phyloP scores from a whole-genome alignment of 1,284 basidiomycete genomes.

The Ceratobasidium sp. region DNA sequence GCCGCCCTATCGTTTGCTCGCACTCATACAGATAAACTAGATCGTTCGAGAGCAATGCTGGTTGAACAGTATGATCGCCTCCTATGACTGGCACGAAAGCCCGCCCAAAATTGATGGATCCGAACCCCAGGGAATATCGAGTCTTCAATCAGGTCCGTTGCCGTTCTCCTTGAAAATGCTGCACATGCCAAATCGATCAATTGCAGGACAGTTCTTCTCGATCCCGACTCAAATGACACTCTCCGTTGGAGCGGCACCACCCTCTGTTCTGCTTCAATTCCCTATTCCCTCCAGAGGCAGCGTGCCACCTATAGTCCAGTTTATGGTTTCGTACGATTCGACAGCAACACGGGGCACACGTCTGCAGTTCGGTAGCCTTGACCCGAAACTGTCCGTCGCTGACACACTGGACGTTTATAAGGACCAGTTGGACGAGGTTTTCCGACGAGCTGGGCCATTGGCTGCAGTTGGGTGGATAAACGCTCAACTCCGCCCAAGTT shows the following conservation, averaged over 20 bases:
- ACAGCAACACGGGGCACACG: conserved; percentile 23
- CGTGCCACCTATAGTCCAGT: conserved; percentile 36
- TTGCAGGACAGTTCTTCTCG: conserved; percentile 35
- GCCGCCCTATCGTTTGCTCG: not conserved
- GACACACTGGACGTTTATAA: conserved; percentile 23
- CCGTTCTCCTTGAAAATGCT: not conserved
- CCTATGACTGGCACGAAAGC: conserved; percentile 38
- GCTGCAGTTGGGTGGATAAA: conserved; percentile 41
- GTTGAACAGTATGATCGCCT: conserved; percentile 38
- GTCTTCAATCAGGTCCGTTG: conserved; percentile 3
- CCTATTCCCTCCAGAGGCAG: conserved; percentile 32
- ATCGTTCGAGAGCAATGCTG: conserved; percentile 43
- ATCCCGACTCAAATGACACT: conserved; percentile 37
- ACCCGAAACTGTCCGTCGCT: conserved; percentile 11
- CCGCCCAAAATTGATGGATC: not conserved
- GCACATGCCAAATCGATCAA: not conserved
- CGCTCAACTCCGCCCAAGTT: conserved; percentile 2
- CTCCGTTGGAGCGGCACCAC: conserved; percentile 8
- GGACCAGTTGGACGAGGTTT: conserved; percentile 38
- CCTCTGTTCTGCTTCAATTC: conserved; percentile 30
- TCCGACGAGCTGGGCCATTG: conserved; percentile 39
- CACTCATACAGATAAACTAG: not conserved
- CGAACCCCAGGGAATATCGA: not conserved
- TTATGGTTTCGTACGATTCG: conserved; percentile 39
- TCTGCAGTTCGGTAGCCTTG: conserved; percentile 29